Base-by-base conservation (phyloP, 2,329 filamentous ascomycete species). In the Alternaria metachromatica region DNA sequence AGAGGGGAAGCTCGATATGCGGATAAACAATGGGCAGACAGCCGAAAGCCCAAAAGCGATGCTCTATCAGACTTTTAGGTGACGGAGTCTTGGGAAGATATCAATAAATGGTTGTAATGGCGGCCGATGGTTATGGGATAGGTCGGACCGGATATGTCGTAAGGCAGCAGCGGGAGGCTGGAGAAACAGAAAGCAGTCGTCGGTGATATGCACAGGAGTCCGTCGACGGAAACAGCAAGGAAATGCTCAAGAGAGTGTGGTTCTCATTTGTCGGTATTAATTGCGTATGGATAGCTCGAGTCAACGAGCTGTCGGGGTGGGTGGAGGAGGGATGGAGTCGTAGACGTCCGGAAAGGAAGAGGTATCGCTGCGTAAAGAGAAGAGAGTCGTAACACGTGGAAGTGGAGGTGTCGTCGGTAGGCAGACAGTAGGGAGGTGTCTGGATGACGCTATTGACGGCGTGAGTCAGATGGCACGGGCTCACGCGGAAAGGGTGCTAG, bases 221-320 rank as follows among this genome's bases (percentile, higher is more conserved):
- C 78, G 77, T 75, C 71, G 76, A 77, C 74, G 64, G 71, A 70
- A 79, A 78, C 77, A 72, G 71, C 72, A 81, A 82, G 73, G 76
- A 80, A 81, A 81, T 63, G 63, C 49, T 74, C 71, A 78, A 81
- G 78, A 78, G 80, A 82, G 74, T 80, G 80, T 82, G 70, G 72
- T 80, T 76, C 76, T 81, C 81, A 83, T 81, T 79, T 76, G 78
- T 69, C 67, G 70, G 74, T 76, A 80, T 80, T 80, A 80, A 76
- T 74, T 76, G 69, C 71, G 68, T 78, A 76, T 72, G 71, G 75
- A 78, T 74, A 73, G 75, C 76, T 74, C 76, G 78, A 68, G 66
- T 79, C 78, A 80, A 78, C 78, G 78, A 80, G 77, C 75, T 70
- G 72, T 75, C 66, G 67, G 69, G 62, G 64, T 66, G 68, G 56